Evolutionary conservation across 2,329 filamentous ascomycete species (phyloP).

Genomic region (Thielaviopsis populi): DNA sequence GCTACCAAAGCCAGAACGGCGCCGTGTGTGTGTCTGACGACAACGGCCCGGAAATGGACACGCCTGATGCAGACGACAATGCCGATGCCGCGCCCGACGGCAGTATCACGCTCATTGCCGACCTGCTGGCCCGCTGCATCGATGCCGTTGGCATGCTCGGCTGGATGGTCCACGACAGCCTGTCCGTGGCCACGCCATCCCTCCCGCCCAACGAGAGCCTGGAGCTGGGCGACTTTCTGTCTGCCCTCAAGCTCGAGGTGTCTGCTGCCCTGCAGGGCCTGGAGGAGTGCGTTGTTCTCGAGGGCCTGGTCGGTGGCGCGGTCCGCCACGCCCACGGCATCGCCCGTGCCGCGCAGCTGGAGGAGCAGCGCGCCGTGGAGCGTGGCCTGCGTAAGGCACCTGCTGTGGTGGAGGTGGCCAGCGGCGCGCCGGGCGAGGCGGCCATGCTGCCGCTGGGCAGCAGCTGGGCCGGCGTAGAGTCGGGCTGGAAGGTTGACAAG

Average conservation of each 20-base stretch:
- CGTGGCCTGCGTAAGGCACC: neutral
- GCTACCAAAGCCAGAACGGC: slow-evolving; percentile 30
- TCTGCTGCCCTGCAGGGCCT: slow-evolving; percentile 57
- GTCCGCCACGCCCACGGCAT: slow-evolving; percentile 40
- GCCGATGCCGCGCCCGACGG: slow-evolving; percentile 39
- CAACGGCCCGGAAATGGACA: slow-evolving; percentile 31
- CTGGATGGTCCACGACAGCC: slow-evolving; percentile 48
- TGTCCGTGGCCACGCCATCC: neutral
- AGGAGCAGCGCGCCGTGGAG: neutral
- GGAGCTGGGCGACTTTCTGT: slow-evolving; percentile 48
- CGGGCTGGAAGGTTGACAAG: slow-evolving; percentile 41
- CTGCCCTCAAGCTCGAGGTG: slow-evolving; percentile 51
- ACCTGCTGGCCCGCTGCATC: slow-evolving; percentile 56
- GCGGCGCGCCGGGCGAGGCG: neutral
- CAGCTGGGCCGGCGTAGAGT: slow-evolving; percentile 26
- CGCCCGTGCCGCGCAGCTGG: slow-evolving; percentile 18
- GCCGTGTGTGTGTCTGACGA: neutral
- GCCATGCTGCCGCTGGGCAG: slow-evolving; percentile 54
- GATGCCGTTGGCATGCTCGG: slow-evolving; percentile 62
- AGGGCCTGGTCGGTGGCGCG: slow-evolving; percentile 49
- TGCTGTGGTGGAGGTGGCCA: neutral
- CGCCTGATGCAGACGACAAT: slow-evolving; percentile 28
- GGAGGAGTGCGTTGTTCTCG: slow-evolving; percentile 51
- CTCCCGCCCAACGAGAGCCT: slow-evolving; percentile 34
- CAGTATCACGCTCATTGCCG: slow-evolving; percentile 55